phyloP scores from a whole-genome alignment of 2,329 filamentous ascomycete species.

The Phialophora macrospora region DNA sequence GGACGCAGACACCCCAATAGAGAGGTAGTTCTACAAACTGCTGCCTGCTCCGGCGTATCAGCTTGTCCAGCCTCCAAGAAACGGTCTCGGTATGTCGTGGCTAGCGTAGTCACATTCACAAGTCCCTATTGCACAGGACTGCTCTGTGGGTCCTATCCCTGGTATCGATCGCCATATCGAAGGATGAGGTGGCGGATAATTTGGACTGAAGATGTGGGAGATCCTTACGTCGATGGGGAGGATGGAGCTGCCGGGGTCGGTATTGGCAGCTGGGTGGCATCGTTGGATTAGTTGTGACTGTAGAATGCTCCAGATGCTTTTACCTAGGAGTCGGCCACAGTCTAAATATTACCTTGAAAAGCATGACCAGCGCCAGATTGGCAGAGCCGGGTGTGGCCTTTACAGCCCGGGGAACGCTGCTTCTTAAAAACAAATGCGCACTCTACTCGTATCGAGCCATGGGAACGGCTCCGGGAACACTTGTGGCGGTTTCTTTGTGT shows the following conservation, averaged over 20 bases:
- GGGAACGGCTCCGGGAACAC: background rate
- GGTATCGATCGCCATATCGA: slow-evolving; percentile 19
- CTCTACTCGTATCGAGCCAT: too few relatives aligned
- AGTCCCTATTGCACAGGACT: slow-evolving; percentile 12
- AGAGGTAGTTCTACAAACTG: background rate
- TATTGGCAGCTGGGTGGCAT: slow-evolving; percentile 20
- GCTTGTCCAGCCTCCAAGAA: slow-evolving; percentile 25
- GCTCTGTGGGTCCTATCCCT: slow-evolving; percentile 22
- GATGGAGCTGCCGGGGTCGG: slow-evolving; percentile 31
- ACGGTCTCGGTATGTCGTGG: slow-evolving; percentile 18
- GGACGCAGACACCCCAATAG: background rate
- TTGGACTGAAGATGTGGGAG: slow-evolving; percentile 20
- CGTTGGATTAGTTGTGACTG: slow-evolving; percentile 24
- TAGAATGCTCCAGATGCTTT: slow-evolving; percentile 2
- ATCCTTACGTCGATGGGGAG: slow-evolving; percentile 29
- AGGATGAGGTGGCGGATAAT: slow-evolving; percentile 3
- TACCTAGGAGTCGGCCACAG: background rate
- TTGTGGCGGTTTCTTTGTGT: background rate
- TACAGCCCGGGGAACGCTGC: background rate
- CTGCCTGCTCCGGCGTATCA: slow-evolving; percentile 13
- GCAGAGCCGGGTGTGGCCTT: background rate
- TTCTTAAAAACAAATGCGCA: background rate
- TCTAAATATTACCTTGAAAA: background rate
- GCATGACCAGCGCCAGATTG: background rate
- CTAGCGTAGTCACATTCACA: slow-evolving; percentile 15